These are phyloP conservation scores for Purshia tridentata DNA, from an alignment of 306 rosid species.

Conservation along the genomic window DNA sequence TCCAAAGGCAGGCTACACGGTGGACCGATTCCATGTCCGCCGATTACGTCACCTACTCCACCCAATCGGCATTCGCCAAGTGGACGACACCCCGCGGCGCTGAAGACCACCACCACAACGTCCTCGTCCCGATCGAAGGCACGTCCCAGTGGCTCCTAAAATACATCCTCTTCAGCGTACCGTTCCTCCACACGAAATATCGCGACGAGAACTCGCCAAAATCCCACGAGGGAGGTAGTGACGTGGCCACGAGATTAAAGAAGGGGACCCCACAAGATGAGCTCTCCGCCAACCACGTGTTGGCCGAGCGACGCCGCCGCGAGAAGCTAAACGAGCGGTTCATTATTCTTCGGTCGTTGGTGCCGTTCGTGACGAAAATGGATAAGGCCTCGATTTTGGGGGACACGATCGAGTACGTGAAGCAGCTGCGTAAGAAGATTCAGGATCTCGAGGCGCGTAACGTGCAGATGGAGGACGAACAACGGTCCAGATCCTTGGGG, in stretches of 20 bases:
- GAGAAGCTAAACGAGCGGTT: conserved; percentile 88
- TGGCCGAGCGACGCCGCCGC: conserved; percentile 76
- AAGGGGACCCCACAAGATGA: conserved; percentile 73
- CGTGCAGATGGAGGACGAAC: conserved; percentile 47
- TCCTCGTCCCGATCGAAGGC: conserved; percentile 23
- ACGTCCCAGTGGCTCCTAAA: conserved; percentile 73
- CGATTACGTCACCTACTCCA: conserved; percentile 34
- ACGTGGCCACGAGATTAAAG: conserved; percentile 32
- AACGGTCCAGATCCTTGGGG: conserved; percentile 22
- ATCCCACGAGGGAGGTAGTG: conserved; percentile 22
- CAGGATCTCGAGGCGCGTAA: conserved; percentile 71
- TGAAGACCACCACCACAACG: conserved; percentile 17
- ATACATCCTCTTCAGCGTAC: conserved; percentile 62
- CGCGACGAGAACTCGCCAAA: conserved; percentile 46
- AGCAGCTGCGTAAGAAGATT: conserved; percentile 66
- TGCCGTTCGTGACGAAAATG: conserved; percentile 91
- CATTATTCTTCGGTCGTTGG: conserved; percentile 69
- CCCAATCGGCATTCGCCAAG: conserved; percentile 63
- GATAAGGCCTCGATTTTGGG: conserved; percentile 92
- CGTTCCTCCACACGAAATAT: conserved; percentile 67
- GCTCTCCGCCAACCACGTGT: conserved; percentile 76
- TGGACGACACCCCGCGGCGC: conserved; percentile 28
- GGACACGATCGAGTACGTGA: conserved; percentile 87
- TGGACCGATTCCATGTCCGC: conserved; percentile 44
- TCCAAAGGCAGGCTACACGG: conserved; percentile 46